Percentiles rank a stretch among this genome's conserved stretches.
Evolutionary conservation across 176 grass and related monocot genomes (phyloP).

Genomic region (Tuctoria greenei): DNA sequence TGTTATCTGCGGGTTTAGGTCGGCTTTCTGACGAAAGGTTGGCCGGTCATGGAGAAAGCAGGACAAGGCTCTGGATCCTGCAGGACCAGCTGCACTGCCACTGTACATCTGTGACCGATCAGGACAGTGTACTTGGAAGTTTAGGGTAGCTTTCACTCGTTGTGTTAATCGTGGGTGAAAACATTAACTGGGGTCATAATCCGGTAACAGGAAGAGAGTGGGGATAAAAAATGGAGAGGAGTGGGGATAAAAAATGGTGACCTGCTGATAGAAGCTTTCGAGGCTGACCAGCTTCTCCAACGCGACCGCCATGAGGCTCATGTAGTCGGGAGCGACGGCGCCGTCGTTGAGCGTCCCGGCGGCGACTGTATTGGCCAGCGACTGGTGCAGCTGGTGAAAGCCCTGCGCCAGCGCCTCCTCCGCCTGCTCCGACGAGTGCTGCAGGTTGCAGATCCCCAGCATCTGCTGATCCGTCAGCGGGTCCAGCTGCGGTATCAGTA

Average conservation of each 20-base stretch:
- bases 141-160: conserved; percentile 15
- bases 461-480: conserved; percentile 87
- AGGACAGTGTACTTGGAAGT: conserved; percentile 35
- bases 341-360: conserved; percentile 59
- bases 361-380: conserved; percentile 64
- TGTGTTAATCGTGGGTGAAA: not conserved
- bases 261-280: conserved; percentile 81
- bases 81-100: conserved; percentile 38
- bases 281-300: conserved; percentile 72
- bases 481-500: conserved; percentile 76
- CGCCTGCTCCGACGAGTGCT: conserved; percentile 87
- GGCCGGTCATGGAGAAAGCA: conserved; percentile 32
- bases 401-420: conserved; percentile 90
- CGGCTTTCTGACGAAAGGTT: conserved; percentile 38
- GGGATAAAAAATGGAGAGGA: not conserved
- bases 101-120: conserved; percentile 25
- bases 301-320: conserved; percentile 63
- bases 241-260: conserved; percentile 6
- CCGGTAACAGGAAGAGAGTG: not conserved
- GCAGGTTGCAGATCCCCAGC: conserved; percentile 64
- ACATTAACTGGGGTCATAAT: conserved; percentile 16
- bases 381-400: conserved; percentile 71
- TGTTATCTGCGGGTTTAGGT: conserved; percentile 41
- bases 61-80: conserved; percentile 27
- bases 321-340: conserved; percentile 53